phyloP scores from a whole-genome alignment of 2,329 filamentous ascomycete genomes.

The Thelonectria blattea region DNA sequence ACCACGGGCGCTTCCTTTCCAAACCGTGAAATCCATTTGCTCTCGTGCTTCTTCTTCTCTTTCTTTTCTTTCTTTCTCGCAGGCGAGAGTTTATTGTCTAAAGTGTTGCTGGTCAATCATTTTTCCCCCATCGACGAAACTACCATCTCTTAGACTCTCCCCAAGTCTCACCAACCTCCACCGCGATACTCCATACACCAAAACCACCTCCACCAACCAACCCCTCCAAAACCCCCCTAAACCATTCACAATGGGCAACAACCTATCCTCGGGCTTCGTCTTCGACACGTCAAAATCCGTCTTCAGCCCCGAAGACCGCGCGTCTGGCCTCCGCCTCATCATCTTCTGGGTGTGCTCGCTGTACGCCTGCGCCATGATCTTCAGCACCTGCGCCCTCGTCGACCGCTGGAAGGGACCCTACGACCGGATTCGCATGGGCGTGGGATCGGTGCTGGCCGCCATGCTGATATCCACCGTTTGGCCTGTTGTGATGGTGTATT shows the following conservation, averaged over 20 bases:
- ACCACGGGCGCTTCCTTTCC: not conserved
- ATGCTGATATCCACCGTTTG: slow-evolving; percentile 44
- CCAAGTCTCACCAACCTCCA: not conserved
- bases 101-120: slow-evolving; percentile 17
- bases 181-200: no score
- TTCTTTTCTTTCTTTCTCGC: slow-evolving; percentile 31
- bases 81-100: slow-evolving; percentile 28
- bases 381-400: slow-evolving; percentile 49
- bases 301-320: slow-evolving; percentile 41
- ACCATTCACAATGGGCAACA: slow-evolving; percentile 45
- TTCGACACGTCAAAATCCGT: slow-evolving; percentile 46
- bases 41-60: slow-evolving; percentile 12
- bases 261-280: slow-evolving; percentile 47
- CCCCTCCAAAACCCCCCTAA: not conserved
- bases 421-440: slow-evolving; percentile 41
- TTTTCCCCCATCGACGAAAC: not conserved
- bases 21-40: slow-evolving; percentile 20
- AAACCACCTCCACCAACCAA: not conserved
- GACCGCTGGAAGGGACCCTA: slow-evolving; percentile 50
- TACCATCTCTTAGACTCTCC: no score
- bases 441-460: slow-evolving; percentile 40
- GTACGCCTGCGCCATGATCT: slow-evolving; percentile 50
- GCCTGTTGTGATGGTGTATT: slow-evolving; percentile 46
- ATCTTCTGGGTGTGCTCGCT: slow-evolving; percentile 44
- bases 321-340: slow-evolving; percentile 42